Base-by-base conservation (phyloP, 208 protist genomes). In the Leishmania amazonensis region DNA sequence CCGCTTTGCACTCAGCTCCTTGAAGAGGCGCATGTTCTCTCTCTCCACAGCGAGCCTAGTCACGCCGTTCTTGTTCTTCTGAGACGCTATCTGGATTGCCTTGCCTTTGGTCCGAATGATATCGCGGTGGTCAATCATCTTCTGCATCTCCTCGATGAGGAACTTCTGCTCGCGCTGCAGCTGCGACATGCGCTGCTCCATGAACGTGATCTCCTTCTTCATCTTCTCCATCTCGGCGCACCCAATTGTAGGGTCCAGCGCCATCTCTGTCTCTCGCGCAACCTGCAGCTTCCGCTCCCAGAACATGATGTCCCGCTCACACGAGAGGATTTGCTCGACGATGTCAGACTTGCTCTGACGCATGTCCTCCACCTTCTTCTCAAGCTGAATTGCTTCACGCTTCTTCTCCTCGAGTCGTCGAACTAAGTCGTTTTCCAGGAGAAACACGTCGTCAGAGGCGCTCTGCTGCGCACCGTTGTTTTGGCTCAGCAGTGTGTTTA, bases 281-380 rank as follows among this genome's bases (percentile, higher is more conserved):
- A 99, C 89, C 73, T 99, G 95, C 79, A 99, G 98, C 87, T 99
- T 99, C 74, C 97, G 89, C 80, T 99, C 96, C 97, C 97, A 99
- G 79, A 98, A 96, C 90, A 99, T 96, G 64, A 99, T 97, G 85
- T 99, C 94, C 9, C 96, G 87, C 88, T 99, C 96, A 72, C 94
- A 96, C 68, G 97, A 91, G 75, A 99, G 85, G 65, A 98, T 94
- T 62, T 98, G 92, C 75, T 98, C 85, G 35, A 98, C 45, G 17
- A 98, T 75, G 49, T 96, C 89, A 5, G 86, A 77, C 89, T 99
- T 98, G 51, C 86, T 81, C 60, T 93, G 82, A n/a, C 89, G 78
- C 40, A 91, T 91, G 40, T 96, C 93, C 42, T 95, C 91, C 17
- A 99, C 91, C 71, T 97, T 96, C 49, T 84, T 76, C 81, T 99